These are phyloP conservation scores for Leishmania tarentolae DNA, from an alignment of 208 protist species.

Conservation along the genomic window DNA sequence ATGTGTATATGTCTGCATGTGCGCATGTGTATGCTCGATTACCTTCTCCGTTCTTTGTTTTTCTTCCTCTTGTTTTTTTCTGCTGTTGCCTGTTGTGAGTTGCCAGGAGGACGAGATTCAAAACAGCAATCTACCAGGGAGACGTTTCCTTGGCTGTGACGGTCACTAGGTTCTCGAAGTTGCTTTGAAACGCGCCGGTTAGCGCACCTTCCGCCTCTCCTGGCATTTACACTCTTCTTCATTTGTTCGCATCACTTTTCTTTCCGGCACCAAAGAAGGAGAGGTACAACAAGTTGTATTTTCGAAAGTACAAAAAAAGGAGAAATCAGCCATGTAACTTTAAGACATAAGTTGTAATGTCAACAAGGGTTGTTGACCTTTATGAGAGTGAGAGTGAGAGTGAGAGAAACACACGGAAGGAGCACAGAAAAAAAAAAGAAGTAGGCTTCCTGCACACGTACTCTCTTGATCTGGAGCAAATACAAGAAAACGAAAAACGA, in stretches of 20 bases:
- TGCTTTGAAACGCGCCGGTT: background rate
- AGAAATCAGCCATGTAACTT: background rate
- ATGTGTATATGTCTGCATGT: background rate
- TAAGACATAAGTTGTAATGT: slow-evolving; percentile 1
- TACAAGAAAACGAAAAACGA: background rate
- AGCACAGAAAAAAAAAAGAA: background rate
- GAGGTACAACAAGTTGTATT: background rate
- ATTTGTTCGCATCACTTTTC: background rate
- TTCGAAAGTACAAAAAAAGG: background rate
- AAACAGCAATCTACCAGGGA: background rate
- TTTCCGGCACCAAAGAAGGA: background rate
- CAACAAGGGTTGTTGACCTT: background rate
- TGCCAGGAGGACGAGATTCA: background rate
- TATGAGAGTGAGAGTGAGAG: background rate
- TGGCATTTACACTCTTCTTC: background rate
- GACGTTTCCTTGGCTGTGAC: background rate
- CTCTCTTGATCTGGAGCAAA: background rate
- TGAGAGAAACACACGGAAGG: background rate
- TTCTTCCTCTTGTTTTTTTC: background rate
- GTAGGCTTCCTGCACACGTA: background rate
- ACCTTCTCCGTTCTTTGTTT: background rate
- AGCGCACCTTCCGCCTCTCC: background rate
- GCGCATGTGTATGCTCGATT: background rate
- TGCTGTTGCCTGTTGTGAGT: background rate
- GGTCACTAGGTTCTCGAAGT: background rate